phyloP scores from a whole-genome alignment of 768 basidiomycete genomes.

The Amanita pallidorosea region DNA sequence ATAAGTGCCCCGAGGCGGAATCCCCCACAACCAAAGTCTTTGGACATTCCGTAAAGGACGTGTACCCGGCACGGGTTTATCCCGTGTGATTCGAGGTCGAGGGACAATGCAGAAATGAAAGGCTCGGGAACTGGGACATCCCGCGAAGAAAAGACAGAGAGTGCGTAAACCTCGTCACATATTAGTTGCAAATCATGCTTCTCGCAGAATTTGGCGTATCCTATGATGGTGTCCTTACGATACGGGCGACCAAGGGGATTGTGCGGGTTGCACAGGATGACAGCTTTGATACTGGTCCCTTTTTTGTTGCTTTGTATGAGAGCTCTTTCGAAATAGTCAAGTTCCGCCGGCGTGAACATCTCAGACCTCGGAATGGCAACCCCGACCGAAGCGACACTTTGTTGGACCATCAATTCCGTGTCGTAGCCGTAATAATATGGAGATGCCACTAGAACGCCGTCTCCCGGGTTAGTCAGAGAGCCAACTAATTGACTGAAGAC shows the following conservation, averaged over 20 bases:
- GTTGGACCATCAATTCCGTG: constrained; percentile 1
- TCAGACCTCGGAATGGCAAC: constrained; percentile 5
- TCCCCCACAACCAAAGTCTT: constrained; percentile 19
- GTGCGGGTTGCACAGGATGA: constrained; percentile 20
- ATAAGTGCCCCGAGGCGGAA: constrained; percentile 16
- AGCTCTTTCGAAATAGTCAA: constrained; percentile 11
- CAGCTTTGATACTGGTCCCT: constrained; percentile 12
- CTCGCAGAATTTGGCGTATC: constrained; percentile 9
- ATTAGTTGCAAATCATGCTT: constrained; percentile 17
- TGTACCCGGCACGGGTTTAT: constrained; percentile 15
- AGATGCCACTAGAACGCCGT: constrained; percentile 9
- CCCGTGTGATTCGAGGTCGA: constrained; percentile 10
- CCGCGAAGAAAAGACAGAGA: constrained; percentile 14
- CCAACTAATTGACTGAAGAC: constrained; percentile 7
- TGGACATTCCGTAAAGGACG: constrained; percentile 18
- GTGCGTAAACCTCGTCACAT: constrained; percentile 19
- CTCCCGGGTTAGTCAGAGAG: constrained; percentile 9
- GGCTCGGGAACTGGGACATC: constrained; percentile 11
- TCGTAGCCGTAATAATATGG: constrained; percentile 15
- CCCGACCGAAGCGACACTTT: constrained; percentile 4
- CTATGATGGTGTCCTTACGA: constrained; percentile 11
- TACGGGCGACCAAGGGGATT: constrained; percentile 17
- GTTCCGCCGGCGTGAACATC: constrained; percentile 9
- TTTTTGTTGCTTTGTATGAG: constrained; percentile 8
- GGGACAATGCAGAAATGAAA: constrained; percentile 14